These are phyloP conservation scores for Curvularia hawaiiensis DNA, from an alignment of 2,329 filamentous ascomycete genomes.

Conservation along the genomic window DNA sequence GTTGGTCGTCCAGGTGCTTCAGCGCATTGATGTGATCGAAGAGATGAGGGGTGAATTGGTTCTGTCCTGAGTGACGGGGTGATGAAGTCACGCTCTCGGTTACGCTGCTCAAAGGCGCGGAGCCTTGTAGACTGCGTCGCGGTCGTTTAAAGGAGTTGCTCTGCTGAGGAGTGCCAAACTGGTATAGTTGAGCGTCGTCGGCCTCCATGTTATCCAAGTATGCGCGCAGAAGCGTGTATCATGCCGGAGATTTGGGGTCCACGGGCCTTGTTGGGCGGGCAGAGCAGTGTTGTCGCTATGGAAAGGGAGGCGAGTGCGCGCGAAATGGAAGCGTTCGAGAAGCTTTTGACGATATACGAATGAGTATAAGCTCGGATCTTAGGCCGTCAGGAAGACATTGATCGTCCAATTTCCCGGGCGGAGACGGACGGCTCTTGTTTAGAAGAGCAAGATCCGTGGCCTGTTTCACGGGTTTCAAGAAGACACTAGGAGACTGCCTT, in stretches of 20 bases:
- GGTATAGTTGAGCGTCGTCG: constrained; percentile 46
- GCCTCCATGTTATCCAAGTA: constrained; percentile 45
- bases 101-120: constrained; percentile 44
- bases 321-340: constrained; percentile 44
- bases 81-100: constrained; percentile 46
- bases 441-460: constrained; percentile 30
- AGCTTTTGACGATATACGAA: constrained; percentile 43
- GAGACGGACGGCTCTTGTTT: constrained; percentile 47
- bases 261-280: constrained; percentile 39
- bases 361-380: constrained; percentile 40
- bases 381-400: constrained; percentile 48
- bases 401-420: constrained; percentile 49
- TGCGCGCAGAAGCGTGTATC: constrained; percentile 38
- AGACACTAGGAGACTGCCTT: constrained; percentile 33
- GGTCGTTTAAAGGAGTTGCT: constrained; percentile 46
- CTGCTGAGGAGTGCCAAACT: constrained; percentile 42
- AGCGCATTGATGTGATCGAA: constrained; percentile 48
- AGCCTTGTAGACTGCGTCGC: constrained; percentile 45
- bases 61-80: constrained; percentile 41
- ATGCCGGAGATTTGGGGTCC: constrained; percentile 44
- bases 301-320: constrained; percentile 33
- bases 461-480: constrained; percentile 30
- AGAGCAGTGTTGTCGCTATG: constrained; percentile 31
- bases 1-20: constrained; percentile 48
- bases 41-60: constrained; percentile 43